Base-by-base conservation (phyloP, 2,329 filamentous ascomycete genomes). In the Coniochaeta prunicola region DNA sequence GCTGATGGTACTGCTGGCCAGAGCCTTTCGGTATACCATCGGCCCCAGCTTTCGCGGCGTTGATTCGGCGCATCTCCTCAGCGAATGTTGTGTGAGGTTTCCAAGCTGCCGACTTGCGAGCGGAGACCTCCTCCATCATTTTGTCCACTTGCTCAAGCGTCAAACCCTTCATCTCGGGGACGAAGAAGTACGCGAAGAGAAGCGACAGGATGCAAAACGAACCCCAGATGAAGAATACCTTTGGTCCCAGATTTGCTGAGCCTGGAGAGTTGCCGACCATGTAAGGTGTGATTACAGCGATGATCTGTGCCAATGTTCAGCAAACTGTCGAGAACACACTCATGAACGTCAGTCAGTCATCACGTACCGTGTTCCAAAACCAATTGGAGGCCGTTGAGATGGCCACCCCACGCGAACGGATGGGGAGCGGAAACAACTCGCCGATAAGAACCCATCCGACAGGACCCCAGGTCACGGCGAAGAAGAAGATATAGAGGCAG, bases 401-500 rank as follows among this genome's bases (percentile, higher is more conserved):
- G 66, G 80, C 86, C 57, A 91, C 86, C 74, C 87, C 87, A 66
- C 86, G 53, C n/a, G 53, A 55, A 10, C 53, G 53, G 53, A 55
- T 34, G n/a, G 53, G 53, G 21, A 87, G 77, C 1, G 84, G 84
- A 71, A 79, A 87, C 64, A 87, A 84, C 69, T 87, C 84, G 60
- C 83, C 81, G 1, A 78, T 84, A 17, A 85, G 79, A 38, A 81
- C 78, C 79, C 79, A 80, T 34, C 71, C 71, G 2, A 76, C 67
- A 0, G 80, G 80, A 0, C 87, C 87, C 87, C 87, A 90, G 1
- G 86, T 88, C 3, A 81, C 80, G 42, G 87, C 87, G 64, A 90
- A 90, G 78, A 88, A 89, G 77, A 88, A 88, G 70, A 90, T 90
- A 73, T 86, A 90, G 64, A 89, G 78, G 73, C 86, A 89, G 33